These are phyloP conservation scores for Helminthosporium solani DNA, from an alignment of 2,329 filamentous ascomycete species.

Conservation along the genomic window DNA sequence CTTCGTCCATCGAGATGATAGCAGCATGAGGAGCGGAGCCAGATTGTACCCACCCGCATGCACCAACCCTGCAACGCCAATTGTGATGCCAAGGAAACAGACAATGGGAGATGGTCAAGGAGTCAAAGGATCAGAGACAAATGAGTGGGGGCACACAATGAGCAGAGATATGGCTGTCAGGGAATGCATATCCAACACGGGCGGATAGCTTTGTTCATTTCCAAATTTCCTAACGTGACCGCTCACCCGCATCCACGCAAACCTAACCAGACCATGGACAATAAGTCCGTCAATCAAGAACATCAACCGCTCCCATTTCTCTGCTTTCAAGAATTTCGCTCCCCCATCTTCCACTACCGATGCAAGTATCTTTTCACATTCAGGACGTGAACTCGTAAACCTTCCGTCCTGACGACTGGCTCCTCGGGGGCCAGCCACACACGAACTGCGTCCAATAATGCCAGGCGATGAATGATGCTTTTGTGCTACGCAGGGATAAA, in stretches of 20 bases:
- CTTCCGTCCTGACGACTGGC: slow-evolving; percentile 34
- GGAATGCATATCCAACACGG: slow-evolving; percentile 5
- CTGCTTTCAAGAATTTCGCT: slow-evolving; percentile 34
- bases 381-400: slow-evolving; percentile 37
- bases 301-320: slow-evolving; percentile 34
- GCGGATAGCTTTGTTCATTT: slow-evolving; percentile 7
- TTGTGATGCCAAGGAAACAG: too few species aligned
- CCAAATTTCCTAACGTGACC: slow-evolving; percentile 7
- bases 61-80: too few species aligned
- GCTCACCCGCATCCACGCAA: slow-evolving; percentile 4
- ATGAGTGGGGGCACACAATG: background rate
- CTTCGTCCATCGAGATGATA: too few species aligned
- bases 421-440: slow-evolving; percentile 25
- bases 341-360: slow-evolving; percentile 33
- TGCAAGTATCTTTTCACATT: slow-evolving; percentile 37
- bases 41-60: too few species aligned
- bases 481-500: slow-evolving; percentile 37
- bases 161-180: background rate
- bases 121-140: too few species aligned
- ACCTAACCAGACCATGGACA: background rate
- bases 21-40: too few species aligned
- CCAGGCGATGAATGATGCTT: slow-evolving; percentile 39
- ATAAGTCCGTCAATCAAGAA: slow-evolving; percentile 13
- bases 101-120: too few species aligned
- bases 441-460: slow-evolving; percentile 41